Percentiles rank a stretch among this genome's conserved stretches.
These are phyloP conservation scores for Mycena amicta DNA, from an alignment of 768 basidiomycete species.

Conservation along the genomic window DNA sequence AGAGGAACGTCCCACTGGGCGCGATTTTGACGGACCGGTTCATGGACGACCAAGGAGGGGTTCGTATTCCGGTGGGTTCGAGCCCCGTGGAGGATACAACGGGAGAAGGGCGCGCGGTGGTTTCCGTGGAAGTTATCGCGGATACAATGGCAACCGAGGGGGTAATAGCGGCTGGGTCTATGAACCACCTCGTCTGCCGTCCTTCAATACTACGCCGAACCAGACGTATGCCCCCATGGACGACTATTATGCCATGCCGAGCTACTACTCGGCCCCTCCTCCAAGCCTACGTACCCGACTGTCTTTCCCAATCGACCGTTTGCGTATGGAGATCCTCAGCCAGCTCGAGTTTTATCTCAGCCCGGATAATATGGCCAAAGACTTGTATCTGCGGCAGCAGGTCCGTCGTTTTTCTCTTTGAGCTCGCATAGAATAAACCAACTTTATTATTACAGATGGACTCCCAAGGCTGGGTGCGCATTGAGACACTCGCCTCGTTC, in stretches of 20 bases:
- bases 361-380: constrained; percentile 24
- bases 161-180: constrained; percentile 2
- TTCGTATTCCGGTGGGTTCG: constrained; percentile 16
- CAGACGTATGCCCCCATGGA: constrained; percentile 9
- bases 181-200: constrained; percentile 2
- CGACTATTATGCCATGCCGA: constrained; percentile 10
- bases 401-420: constrained; percentile 5
- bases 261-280: constrained; percentile 7
- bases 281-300: constrained; percentile 18
- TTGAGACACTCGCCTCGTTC: constrained; percentile 21
- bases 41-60: constrained; percentile 13
- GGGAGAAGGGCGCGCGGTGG: constrained; percentile 14
- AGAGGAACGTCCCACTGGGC: background rate
- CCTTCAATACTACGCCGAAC: constrained; percentile 18
- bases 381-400: constrained; percentile 23
- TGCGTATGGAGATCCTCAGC: constrained; percentile 22
- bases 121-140: constrained; percentile 2
- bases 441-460: too few species aligned
- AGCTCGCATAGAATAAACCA: background rate
- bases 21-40: constrained; percentile 2
- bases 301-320: constrained; percentile 23
- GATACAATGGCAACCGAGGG: background rate
- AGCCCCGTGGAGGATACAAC: constrained; percentile 15
- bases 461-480: constrained; percentile 23
- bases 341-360: constrained; percentile 24